Evolutionary conservation across 768 basidiomycete genomes (phyloP).

Genomic region (Candolleomyces eurysporus): DNA sequence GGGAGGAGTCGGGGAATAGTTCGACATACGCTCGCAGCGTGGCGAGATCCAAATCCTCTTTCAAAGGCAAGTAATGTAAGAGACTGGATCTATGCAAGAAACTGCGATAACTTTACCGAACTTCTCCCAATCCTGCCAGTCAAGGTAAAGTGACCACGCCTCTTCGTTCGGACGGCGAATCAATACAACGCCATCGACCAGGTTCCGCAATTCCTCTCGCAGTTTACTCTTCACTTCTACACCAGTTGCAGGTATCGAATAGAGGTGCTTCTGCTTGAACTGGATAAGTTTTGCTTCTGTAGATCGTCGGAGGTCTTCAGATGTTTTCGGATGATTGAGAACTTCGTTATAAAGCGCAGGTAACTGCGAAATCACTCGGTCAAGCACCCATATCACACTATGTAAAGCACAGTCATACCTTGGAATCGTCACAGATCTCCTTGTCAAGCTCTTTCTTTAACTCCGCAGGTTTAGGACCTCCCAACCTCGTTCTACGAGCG

Average conservation of each 20-base stretch:
- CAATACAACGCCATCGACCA: constrained; percentile 74
- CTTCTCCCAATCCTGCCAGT: constrained; percentile 65
- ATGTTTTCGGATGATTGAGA: constrained; percentile 76
- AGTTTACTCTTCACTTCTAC: constrained; percentile 43
- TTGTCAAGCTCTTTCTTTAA: constrained; percentile 61
- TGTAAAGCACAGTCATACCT: constrained; percentile 35
- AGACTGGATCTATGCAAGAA: constrained; percentile 2
- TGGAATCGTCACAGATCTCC: constrained; percentile 62
- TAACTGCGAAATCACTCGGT: constrained; percentile 42
- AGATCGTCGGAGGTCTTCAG: constrained; percentile 74
- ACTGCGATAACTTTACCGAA: constrained; percentile 48
- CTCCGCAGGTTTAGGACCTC: constrained; percentile 57
- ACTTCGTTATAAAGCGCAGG: constrained; percentile 74
- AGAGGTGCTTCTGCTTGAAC: constrained; percentile 60
- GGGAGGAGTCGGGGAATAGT: constrained; percentile 59
- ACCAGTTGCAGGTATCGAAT: constrained; percentile 48
- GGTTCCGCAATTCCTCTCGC: constrained; percentile 62
- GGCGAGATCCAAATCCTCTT: constrained; percentile 61
- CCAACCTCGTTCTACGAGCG: constrained; percentile 75
- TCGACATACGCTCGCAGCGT: constrained; percentile 58
- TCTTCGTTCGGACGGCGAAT: constrained; percentile 74
- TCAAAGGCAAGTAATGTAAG: neutral
- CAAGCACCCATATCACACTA: constrained; percentile 1
- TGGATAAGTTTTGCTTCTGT: constrained; percentile 76
- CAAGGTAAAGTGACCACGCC: constrained; percentile 79